A percentile compares a stretch with the other conserved stretches of the same genome.
Conservation (phyloP, 331 rosid genomes). For the Prunus yedoensis region DNA sequence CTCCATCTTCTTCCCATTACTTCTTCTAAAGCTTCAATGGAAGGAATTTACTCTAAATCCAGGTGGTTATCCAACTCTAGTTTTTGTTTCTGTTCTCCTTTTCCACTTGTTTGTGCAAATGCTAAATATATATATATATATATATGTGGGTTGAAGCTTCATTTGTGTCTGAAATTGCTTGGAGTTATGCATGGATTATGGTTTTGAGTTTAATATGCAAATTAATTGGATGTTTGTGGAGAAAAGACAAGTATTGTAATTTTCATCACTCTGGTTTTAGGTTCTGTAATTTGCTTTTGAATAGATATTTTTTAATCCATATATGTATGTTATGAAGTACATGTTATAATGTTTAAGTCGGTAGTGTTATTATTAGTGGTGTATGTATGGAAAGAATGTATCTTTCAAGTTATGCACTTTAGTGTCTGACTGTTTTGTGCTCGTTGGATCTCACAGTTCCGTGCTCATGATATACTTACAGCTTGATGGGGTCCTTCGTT, state of each 20-base stretch:
- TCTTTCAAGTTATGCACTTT: constrained; percentile 27
- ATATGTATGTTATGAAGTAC: not conserved
- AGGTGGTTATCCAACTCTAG: constrained; percentile 48
- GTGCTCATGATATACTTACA: constrained; percentile 61
- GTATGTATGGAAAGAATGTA: constrained; percentile 2
- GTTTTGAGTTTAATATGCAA: not conserved
- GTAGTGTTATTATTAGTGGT: not conserved
- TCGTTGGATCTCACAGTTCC: constrained; percentile 54
- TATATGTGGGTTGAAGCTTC: not conserved
- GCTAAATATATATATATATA: not conserved
- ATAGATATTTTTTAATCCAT: not conserved
- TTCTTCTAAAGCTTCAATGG: constrained; percentile 56
- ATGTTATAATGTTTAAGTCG: not conserved
- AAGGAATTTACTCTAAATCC: constrained; percentile 63
- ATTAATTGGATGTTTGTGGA: not conserved
- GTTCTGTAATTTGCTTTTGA: not conserved
- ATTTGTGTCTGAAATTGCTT: constrained; percentile 2
- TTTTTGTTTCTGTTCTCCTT: constrained; percentile 13
- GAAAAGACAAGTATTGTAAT: not conserved
- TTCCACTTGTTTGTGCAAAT: not conserved
- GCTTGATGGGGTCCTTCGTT: constrained; percentile 95
- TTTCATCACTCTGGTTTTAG: constrained; percentile 8
- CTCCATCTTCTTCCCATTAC: constrained; percentile 74
- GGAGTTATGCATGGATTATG: not conserved
- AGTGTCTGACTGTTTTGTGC: constrained; percentile 47